Evolutionary conservation across 2,329 filamentous ascomycete species (phyloP).

Genomic region (Xylaria sp.): DNA sequence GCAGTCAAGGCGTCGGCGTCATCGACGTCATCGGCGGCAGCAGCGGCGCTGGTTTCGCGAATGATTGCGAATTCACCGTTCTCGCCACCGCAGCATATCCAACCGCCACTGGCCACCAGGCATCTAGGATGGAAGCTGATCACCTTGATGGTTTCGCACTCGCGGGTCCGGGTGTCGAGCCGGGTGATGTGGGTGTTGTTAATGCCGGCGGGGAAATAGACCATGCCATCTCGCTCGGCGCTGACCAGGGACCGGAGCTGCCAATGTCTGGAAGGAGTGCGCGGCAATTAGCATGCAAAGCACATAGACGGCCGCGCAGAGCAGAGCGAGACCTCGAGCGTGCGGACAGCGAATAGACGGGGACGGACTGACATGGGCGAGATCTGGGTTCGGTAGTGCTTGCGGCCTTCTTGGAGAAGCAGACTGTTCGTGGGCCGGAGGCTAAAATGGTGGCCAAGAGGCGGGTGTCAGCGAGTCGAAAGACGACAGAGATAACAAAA

Average conservation of each 20-base stretch:
- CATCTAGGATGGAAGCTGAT: conserved; percentile 83
- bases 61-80: conserved; percentile 88
- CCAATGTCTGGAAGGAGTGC: conserved; percentile 71
- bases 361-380: conserved; percentile 67
- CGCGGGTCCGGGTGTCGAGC: conserved; percentile 74
- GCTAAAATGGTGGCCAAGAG: conserved; percentile 53
- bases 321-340: conserved; percentile 3
- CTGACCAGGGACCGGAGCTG: conserved; percentile 92
- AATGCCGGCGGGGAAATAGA: conserved; percentile 85
- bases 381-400: conserved; percentile 75
- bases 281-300: conserved; percentile 27
- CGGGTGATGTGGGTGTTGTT: conserved; percentile 74
- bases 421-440: conserved; percentile 74
- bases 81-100: conserved; percentile 91
- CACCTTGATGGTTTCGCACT: conserved; percentile 77
- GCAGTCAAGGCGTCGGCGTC: conserved; percentile 44
- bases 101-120: conserved; percentile 85
- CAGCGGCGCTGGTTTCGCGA: conserved; percentile 54
- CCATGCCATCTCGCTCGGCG: conserved; percentile 76
- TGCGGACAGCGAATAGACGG: conserved; percentile 9
- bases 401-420: conserved; percentile 69
- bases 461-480: conserved; percentile 21
- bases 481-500: too few species aligned
- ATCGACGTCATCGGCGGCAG: conserved; percentile 42
- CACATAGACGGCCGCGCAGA: conserved; percentile 2